phyloP scores from a whole-genome alignment of 768 basidiomycete genomes.

The Lentinula aciculospora region DNA sequence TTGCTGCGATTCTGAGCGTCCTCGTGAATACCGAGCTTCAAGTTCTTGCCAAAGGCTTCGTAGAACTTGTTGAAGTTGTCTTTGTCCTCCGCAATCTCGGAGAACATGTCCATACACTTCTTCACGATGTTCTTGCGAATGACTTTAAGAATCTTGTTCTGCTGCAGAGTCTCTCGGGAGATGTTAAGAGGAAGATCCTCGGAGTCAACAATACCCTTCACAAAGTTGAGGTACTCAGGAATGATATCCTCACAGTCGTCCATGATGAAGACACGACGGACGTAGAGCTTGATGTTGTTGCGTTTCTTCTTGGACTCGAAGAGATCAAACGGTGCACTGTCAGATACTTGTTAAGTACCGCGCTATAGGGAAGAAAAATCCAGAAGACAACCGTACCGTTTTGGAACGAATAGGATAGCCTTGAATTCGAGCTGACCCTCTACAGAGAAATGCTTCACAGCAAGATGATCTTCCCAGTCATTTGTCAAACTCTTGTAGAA shows the following conservation, averaged over 20 bases:
- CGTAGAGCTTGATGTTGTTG: conserved; percentile 99
- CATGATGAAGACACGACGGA: conserved; percentile 99
- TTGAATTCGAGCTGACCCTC: conserved; percentile 99
- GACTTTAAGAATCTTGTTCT: conserved; percentile 99
- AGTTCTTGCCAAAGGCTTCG: conserved; percentile 97
- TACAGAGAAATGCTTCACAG: conserved; percentile 99
- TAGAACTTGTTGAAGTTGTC: conserved; percentile 98
- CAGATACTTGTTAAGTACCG: conserved; percentile 6
- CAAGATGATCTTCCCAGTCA: conserved; percentile 99
- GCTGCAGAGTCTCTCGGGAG: conserved; percentile 98
- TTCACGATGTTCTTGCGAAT: conserved; percentile 99
- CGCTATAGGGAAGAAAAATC: background rate
- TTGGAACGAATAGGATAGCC: conserved; percentile 96
- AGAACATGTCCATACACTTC: conserved; percentile 93
- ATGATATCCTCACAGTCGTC: conserved; percentile 99
- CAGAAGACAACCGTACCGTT: conserved; percentile 54
- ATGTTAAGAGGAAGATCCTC: conserved; percentile 99
- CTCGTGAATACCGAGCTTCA: conserved; percentile 99
- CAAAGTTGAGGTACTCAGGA: conserved; percentile 99
- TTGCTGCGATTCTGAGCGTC: conserved; percentile 98
- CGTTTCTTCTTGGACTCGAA: conserved; percentile 99
- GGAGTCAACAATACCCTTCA: conserved; percentile 99
- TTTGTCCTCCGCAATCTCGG: conserved; percentile 99
- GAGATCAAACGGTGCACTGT: conserved; percentile 95
- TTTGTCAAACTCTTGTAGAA: conserved; percentile 99